Conservation (phyloP, 768 basidiomycete species). For the Tricholoma terreum region DNA sequence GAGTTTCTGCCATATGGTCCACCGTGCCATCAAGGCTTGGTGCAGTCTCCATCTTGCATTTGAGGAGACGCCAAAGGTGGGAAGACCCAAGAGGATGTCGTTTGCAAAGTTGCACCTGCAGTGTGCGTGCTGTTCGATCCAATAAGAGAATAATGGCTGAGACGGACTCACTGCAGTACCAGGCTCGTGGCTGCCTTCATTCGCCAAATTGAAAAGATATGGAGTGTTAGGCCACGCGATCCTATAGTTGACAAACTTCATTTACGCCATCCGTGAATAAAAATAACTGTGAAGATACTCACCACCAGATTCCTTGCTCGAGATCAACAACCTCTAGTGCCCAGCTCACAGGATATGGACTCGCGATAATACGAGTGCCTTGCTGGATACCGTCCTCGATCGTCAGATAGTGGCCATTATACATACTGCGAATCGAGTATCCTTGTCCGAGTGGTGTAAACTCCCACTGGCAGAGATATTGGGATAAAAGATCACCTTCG, state of each 20-base stretch:
- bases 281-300: neutral
- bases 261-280: neutral
- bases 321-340: conserved; percentile 19
- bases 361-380: conserved; percentile 19
- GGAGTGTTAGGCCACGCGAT: conserved; percentile 24
- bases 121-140: neutral
- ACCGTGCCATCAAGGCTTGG: too few species aligned
- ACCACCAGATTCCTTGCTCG: conserved; percentile 22
- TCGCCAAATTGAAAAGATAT: conserved; percentile 19
- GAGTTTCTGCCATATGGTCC: neutral
- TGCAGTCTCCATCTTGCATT: neutral
- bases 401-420: conserved; percentile 26
- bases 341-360: conserved; percentile 31
- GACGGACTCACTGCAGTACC: conserved; percentile 1
- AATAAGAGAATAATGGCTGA: neutral
- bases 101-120: conserved; percentile 19
- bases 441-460: conserved; percentile 27
- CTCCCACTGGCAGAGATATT: conserved; percentile 24
- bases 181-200: neutral
- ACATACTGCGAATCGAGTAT: conserved; percentile 27
- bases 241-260: conserved; percentile 6
- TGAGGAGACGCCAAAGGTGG: conserved; percentile 21
- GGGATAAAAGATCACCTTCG: too few species aligned
- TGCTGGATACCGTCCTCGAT: conserved; percentile 20
- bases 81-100: conserved; percentile 13